Evolutionary conservation across 495 filamentous ascomycete genomes (phyloP).

Genomic region (Podospora tetraspora): DNA sequence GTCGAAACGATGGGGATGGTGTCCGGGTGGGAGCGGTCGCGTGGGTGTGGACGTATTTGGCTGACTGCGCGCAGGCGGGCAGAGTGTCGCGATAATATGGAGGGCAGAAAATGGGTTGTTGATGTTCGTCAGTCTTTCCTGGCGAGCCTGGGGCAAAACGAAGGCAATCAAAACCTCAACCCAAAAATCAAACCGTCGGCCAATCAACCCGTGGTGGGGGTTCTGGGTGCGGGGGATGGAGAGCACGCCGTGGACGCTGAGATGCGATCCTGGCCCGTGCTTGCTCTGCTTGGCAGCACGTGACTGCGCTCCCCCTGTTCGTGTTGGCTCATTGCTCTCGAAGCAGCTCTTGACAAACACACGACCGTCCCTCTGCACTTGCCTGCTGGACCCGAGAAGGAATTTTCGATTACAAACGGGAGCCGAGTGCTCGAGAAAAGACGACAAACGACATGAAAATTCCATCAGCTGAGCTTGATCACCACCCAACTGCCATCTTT

Average conservation of each 20-base stretch:
- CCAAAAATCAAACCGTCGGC: conserved; percentile 26
- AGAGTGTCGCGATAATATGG: conserved; percentile 17
- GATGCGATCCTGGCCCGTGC: conserved; percentile 18
- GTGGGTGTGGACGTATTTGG: not conserved
- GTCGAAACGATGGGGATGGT: conserved; percentile 1
- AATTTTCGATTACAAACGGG: not conserved
- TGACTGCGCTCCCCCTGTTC: conserved; percentile 2
- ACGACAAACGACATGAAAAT: not conserved
- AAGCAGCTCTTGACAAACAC: not conserved
- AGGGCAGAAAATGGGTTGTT: conserved; percentile 13
- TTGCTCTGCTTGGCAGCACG: not conserved
- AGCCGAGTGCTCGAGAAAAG: not conserved
- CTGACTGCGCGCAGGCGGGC: not conserved
- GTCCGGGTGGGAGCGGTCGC: conserved; percentile 6
- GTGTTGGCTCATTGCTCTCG: not conserved
- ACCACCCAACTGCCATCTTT: not conserved
- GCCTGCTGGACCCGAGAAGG: not conserved
- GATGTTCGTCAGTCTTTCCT: conserved; percentile 11
- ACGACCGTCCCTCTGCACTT: not conserved
- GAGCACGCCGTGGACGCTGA: not conserved
- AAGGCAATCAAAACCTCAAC: conserved; percentile 23
- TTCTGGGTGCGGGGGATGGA: conserved; percentile 13
- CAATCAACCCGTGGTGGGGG: conserved; percentile 35
- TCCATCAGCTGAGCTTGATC: not conserved
- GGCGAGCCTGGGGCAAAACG: not conserved